A percentile compares a stretch with the other conserved stretches of the same genome.
These are phyloP conservation scores for Malus sieversii DNA, from an alignment of 306 rosid species.

Conservation along the genomic window DNA sequence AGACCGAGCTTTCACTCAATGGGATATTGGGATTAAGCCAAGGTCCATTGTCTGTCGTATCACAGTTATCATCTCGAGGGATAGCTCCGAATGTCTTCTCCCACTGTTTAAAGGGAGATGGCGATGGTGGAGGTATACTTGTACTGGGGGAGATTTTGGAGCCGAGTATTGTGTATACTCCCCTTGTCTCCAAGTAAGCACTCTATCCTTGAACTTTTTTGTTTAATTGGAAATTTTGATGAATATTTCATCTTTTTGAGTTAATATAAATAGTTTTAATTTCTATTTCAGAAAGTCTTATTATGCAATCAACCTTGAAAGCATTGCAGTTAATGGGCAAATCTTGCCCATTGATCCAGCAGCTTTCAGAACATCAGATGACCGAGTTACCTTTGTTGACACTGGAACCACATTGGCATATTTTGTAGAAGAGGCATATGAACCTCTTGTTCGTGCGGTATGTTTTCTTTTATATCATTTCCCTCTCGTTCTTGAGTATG, in stretches of 20 bases:
- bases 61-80: too few relatives aligned
- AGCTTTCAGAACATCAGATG: conserved; percentile 55
- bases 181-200: too few relatives aligned
- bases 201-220: conserved; percentile 20
- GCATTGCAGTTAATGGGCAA: conserved; percentile 77
- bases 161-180: too few relatives aligned
- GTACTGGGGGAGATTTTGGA: too few relatives aligned
- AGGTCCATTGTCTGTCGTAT: too few relatives aligned
- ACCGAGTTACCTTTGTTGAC: conserved; percentile 75
- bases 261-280: conserved; percentile 19
- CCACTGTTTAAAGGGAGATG: too few relatives aligned
- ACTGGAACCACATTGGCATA: conserved; percentile 80
- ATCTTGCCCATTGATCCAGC: conserved; percentile 56
- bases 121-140: too few relatives aligned
- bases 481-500: neutral
- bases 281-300: conserved; percentile 71
- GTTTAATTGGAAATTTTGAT: neutral
- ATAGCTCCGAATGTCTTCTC: too few relatives aligned
- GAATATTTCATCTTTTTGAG: neutral
- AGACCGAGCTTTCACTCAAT: too few relatives aligned
- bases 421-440: conserved; percentile 77
- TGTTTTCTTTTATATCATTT: conserved; percentile 21
- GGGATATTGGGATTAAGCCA: too few relatives aligned
- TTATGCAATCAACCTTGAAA: conserved; percentile 56
- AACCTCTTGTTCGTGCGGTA: conserved; percentile 72